These are phyloP conservation scores for Phlegmacium glaucopus DNA, from an alignment of 768 basidiomycete species.

Conservation along the genomic window DNA sequence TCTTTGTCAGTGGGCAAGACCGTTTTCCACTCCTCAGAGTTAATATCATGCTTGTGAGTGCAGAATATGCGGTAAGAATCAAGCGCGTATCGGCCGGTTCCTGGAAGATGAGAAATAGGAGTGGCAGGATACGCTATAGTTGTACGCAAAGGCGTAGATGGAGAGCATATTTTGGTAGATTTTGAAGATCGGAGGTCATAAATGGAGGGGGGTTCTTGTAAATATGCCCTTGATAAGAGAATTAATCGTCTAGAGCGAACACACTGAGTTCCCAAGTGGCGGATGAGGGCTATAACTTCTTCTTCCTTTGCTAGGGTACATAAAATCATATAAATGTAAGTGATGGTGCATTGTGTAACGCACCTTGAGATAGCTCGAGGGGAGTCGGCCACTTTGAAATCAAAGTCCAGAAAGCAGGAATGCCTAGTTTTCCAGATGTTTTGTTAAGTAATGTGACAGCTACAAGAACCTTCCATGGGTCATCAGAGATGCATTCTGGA, in stretches of 20 bases:
- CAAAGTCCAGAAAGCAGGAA: slow-evolving; percentile 63
- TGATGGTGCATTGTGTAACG: too few species aligned
- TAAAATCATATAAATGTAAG: neutral
- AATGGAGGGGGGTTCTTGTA: slow-evolving; percentile 38
- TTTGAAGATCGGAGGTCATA: slow-evolving; percentile 32
- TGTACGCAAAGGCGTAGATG: slow-evolving; percentile 16
- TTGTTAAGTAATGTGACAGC: slow-evolving; percentile 69
- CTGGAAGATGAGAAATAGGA: slow-evolving; percentile 56
- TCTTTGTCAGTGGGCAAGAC: slow-evolving; percentile 71
- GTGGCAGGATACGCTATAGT: slow-evolving; percentile 40
- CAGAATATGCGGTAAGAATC: slow-evolving; percentile 79
- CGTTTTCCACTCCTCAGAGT: slow-evolving; percentile 52
- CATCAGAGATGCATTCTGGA: slow-evolving; percentile 34
- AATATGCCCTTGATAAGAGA: slow-evolving; percentile 47
- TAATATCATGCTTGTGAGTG: slow-evolving; percentile 25
- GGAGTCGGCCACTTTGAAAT: slow-evolving; percentile 58
- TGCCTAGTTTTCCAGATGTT: slow-evolving; percentile 58
- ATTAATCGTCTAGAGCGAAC: slow-evolving; percentile 56
- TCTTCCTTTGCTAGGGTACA: slow-evolving; percentile 34
- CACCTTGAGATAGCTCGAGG: slow-evolving; percentile 51
- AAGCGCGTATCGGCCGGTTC: slow-evolving; percentile 66
- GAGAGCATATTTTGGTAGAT: slow-evolving; percentile 23
- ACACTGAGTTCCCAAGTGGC: slow-evolving; percentile 56
- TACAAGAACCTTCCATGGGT: slow-evolving; percentile 70
- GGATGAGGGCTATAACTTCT: slow-evolving; percentile 44